These are phyloP conservation scores for Raffaelea ambrosiae DNA, from an alignment of 2,329 filamentous ascomycete genomes.

Conservation along the genomic window DNA sequence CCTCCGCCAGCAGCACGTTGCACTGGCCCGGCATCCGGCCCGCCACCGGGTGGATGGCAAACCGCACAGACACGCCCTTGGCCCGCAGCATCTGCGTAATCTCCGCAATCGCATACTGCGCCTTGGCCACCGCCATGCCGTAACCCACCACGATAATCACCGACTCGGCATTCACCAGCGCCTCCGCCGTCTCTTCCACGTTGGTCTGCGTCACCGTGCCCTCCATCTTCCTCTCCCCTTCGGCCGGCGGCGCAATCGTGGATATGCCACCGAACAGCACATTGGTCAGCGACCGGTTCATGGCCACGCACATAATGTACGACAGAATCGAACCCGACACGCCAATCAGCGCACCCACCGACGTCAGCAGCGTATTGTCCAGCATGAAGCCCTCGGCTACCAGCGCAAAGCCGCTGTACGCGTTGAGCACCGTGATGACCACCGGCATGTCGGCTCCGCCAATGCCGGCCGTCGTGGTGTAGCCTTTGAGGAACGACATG, in stretches of 20 bases:
- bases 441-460: conserved; percentile 93
- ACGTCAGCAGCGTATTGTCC: conserved; percentile 75
- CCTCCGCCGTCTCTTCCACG: conserved; percentile 72
- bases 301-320: conserved; percentile 80
- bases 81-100: conserved; percentile 67
- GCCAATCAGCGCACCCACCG: conserved; percentile 78
- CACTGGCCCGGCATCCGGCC: conserved; percentile 91
- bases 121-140: conserved; percentile 90
- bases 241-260: conserved; percentile 35
- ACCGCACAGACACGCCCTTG: conserved; percentile 73
- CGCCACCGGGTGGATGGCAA: conserved; percentile 84
- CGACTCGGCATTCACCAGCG: conserved; percentile 65
- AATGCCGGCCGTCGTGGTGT: conserved; percentile 79
- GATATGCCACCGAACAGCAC: conserved; percentile 76
- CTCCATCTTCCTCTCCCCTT: conserved; percentile 65
- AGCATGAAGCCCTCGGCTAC: conserved; percentile 91
- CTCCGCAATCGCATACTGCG: conserved; percentile 82
- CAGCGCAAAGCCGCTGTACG: conserved; percentile 82
- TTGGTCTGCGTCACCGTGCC: conserved; percentile 70
- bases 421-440: conserved; percentile 83
- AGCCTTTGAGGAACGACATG: conserved; percentile 78
- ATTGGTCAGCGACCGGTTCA: conserved; percentile 86
- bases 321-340: conserved; percentile 84
- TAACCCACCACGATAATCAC: conserved; percentile 90
- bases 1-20: conserved; percentile 83